Base-by-base conservation (phyloP, 495 filamentous ascomycete species). In the Bathelium albidoporum region DNA sequence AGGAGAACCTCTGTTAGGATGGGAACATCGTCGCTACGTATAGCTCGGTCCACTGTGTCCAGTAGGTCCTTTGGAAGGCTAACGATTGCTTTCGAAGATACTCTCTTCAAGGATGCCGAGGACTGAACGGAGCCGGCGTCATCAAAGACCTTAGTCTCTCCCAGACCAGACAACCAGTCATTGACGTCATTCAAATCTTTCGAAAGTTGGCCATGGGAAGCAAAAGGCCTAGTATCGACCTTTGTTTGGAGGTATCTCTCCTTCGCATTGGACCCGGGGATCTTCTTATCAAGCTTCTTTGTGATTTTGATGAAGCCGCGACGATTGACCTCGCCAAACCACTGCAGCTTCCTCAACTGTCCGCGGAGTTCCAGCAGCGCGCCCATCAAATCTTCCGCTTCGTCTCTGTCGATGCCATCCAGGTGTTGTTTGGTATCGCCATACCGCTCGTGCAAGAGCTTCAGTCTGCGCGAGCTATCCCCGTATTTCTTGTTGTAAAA, bases 271-370 rank as follows among this genome's bases (percentile, higher is more conserved):
- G 83, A 80, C 9, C 83, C 81, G 2, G 83, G 82, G 2, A 95
- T 80, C 75, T 92, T 95, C 77, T 96, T 96, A 77, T 96, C 91
- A 24, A 95, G 78, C 74, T 98, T 98, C 79, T 97, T 98, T 24
- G 91, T 93, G 74, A 98, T 97, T 77, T 98, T 98, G 68, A 95
- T 81, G 69, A 98, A 98, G 0, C 94, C 94, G 63, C 89, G 83
- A 39, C 92, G 83, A 71, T 98, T 98, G 68, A 97, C 91, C 76
- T 97, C 94, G 31, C 91, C 95, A 66, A 96, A 97, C 92, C 92
- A 97, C 75, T 95, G 89, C 64, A 98, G 79, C 66, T 97, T 97
- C 49, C 93, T 83, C 63, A 97, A 74, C 65, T 94, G 89, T 58
- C 86, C 86, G 49, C 94, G 82, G 59, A 97, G 80, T 70, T 97